Conservation (phyloP, 2,329 filamentous ascomycete species). For the Colletotrichum tropicale region DNA sequence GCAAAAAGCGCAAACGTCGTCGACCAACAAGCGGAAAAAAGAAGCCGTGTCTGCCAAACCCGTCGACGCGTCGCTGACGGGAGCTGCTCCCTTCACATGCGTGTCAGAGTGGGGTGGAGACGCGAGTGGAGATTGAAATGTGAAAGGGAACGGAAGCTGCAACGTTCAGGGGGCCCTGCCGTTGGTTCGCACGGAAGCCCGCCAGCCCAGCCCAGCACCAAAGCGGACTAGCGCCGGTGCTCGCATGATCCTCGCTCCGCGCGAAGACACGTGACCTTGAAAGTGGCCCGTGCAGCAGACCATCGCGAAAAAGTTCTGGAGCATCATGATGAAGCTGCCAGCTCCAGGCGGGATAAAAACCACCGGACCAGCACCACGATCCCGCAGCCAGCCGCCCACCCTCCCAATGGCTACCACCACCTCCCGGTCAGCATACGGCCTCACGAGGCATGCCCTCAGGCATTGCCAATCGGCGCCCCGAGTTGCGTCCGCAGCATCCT, state of each 20-base stretch:
- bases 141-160: background rate
- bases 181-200: background rate
- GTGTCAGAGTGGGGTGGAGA: constrained; percentile 7
- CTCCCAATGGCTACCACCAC: constrained; percentile 17
- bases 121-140: background rate
- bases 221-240: background rate
- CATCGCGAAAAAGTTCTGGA: constrained; percentile 21
- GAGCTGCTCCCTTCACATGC: background rate
- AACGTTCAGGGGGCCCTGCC: background rate
- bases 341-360: background rate
- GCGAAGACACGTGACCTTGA: constrained; percentile 16
- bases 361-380: background rate
- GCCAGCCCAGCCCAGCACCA: background rate
- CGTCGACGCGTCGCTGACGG: background rate
- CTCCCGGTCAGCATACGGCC: constrained; percentile 15
- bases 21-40: background rate
- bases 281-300: constrained; percentile 14
- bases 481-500: background rate
- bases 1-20: background rate
- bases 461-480: constrained; percentile 15
- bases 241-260: constrained; percentile 13
- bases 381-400: background rate
- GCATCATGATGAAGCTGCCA: constrained; percentile 6
- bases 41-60: background rate
- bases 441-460: constrained; percentile 19